phyloP scores from a whole-genome alignment of 768 basidiomycete genomes.

The Termitomyces sp. region DNA sequence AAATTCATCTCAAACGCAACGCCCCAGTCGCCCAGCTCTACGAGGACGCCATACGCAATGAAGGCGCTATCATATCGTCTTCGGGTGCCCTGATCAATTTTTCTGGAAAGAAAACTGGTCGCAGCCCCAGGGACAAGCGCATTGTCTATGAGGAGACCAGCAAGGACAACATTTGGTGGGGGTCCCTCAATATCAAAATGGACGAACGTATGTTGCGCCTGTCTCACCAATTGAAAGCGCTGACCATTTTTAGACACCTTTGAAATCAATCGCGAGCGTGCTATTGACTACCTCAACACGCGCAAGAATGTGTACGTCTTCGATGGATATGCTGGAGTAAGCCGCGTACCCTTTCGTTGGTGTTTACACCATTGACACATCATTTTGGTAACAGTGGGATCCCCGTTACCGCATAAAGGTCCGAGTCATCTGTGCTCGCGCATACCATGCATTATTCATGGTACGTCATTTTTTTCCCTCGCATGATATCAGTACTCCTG shows the following conservation, averaged over 20 bases:
- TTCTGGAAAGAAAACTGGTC: constrained; percentile 98
- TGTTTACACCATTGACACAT: constrained; percentile 10
- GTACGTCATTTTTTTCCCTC: constrained; percentile 42
- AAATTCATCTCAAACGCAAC: constrained; percentile 94
- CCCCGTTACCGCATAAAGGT: constrained; percentile 99
- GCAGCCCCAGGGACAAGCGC: constrained; percentile 98
- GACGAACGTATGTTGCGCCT: constrained; percentile 70
- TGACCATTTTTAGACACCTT: constrained; percentile 72
- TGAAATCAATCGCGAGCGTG: constrained; percentile 98
- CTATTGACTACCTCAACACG: constrained; percentile 98
- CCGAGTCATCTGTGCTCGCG: constrained; percentile 96
- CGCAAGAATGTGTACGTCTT: constrained; percentile 98
- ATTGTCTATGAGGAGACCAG: constrained; percentile 97
- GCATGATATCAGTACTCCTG: constrained; percentile 9
- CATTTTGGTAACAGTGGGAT: constrained; percentile 69
- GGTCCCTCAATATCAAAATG: constrained; percentile 98
- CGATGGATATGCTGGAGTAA: constrained; percentile 88
- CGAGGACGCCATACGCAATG: constrained; percentile 97
- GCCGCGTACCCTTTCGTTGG: constrained; percentile 18
- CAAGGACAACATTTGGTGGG: constrained; percentile 99
- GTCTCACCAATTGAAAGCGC: not conserved
- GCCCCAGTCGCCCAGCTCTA: constrained; percentile 87
- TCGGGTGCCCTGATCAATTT: constrained; percentile 99
- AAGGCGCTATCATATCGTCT: constrained; percentile 96
- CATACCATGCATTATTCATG: constrained; percentile 99